Evolutionary conservation across 208 protist genomes (phyloP), one percentile per base, ranked within the genome.

Genomic region (Porcisia hertigi): DNA sequence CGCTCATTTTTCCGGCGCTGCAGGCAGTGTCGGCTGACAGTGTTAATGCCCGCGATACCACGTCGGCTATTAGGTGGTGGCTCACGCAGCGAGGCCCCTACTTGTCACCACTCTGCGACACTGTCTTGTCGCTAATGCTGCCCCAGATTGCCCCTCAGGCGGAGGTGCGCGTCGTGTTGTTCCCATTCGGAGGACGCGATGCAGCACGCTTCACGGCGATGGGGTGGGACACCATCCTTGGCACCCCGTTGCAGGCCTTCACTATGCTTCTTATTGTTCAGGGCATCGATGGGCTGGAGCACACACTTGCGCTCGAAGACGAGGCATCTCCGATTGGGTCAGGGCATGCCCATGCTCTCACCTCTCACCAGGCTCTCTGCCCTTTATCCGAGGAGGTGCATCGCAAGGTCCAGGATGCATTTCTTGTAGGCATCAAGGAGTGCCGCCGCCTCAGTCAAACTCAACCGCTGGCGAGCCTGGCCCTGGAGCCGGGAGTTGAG

Each of bases 111-210:
- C 74, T 97, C 5, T 79, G 79, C 30, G 87, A 95, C 76, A 88
- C 83, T 36, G 6, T 92, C 7, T 85, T 84, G 0, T 84, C 78
- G 9, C 52, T 94, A 18, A 76, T 76, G 53, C 43, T 93, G 47
- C 86, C 83, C 0, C 53, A 77, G 47, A 62, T 92, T 6, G 78
- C 81, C 41, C 76, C 86, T 4, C 62, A 63, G 6, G 88, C 87
- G 25, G 83, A 85, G 80, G 39, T 93, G 67, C 88, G 82, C 12
- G 67, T 94, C 23, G 58, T 94, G 25, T 65, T 93, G 2, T 54
- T 95, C 7, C 91, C 91, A 0, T 85, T 94, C 69, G 93, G 89
- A 30, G 93, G 91, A 25, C 84, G 88, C 8, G 88, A 95, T 64
- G 64, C 84, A 14, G 16, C 36, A 0, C 75, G 82, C 14, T 96